Conservation (phyloP, 306 rosid species). For the Begonia loranthoides region DNA sequence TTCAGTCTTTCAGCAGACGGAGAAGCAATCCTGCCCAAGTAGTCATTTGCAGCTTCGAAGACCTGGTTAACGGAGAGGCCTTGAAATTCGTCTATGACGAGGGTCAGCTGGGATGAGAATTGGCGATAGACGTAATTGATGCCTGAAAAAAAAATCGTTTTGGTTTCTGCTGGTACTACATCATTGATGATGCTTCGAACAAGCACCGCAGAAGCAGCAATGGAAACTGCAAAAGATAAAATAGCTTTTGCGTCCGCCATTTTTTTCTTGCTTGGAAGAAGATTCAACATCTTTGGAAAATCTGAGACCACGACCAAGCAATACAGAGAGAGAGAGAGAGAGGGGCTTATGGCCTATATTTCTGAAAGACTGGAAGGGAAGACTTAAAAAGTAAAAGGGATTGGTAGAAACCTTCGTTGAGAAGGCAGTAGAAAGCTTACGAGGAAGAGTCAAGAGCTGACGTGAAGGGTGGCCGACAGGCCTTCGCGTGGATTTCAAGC, state of each 20-base stretch:
- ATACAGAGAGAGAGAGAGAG: not conserved
- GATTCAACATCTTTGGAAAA: no score
- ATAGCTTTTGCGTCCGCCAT: slow-evolving; percentile 36
- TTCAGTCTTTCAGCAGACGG: slow-evolving; percentile 28
- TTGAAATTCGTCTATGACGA: slow-evolving; percentile 47
- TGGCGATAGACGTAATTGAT: slow-evolving; percentile 12
- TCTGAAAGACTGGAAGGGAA: no score
- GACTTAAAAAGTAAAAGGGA: no score
- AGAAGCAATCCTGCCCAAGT: slow-evolving; percentile 29
- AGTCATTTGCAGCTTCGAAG: slow-evolving; percentile 46
- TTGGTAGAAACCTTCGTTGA: no score
- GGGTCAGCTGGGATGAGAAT: slow-evolving; percentile 35
- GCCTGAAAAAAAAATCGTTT: slow-evolving; percentile 12
- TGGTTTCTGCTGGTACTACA: slow-evolving; percentile 30
- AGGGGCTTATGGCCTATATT: not conserved
- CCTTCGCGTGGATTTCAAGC: no score
- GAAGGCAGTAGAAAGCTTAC: no score
- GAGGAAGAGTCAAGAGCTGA: no score
- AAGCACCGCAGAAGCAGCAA: slow-evolving; percentile 38
- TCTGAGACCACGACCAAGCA: not conserved
- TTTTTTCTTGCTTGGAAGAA: slow-evolving; percentile 2
- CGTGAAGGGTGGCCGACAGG: no score
- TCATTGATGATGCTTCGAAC: slow-evolving; percentile 30
- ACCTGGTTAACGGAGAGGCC: slow-evolving; percentile 41
- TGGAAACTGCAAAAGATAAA: slow-evolving; percentile 35